Base-by-base conservation (phyloP, 345 rosid species). In the Gossypium bickii region DNA sequence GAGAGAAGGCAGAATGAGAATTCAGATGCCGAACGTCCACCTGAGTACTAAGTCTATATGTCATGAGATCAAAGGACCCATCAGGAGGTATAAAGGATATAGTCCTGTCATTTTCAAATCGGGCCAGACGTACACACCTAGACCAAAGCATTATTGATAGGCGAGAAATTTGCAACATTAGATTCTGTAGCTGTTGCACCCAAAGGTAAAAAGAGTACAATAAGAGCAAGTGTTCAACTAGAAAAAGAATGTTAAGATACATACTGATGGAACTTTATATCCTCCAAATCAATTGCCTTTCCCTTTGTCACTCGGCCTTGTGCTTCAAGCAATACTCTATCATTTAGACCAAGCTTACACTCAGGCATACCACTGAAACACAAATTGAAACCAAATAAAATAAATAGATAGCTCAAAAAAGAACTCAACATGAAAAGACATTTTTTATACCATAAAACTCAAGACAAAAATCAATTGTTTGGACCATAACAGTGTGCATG, bases 11-110 rank as follows among this genome's bases (percentile, higher is more conserved):
- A 22, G 2, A 72, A 43, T 8, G 25, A 71, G 7, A 5, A 24
- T 63, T 24, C n/a, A 48, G 27, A 51, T 20, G 75, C 69, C 71
- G 70, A 65, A 72, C 70, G 29, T 70, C 41, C 76, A 94, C 98
- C 98, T 94, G 97, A 67, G 97, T 92, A 77, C 92, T 92, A 74
- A 94, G 97, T 83, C 98, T 89, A 70, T 94, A 94, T 22, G 97
- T 92, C 98, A 94, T 94, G 72, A 94, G 89, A 80, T 94, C 98
- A 80, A 94, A 94, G 85, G 98, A 77, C 22, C 98, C 98, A 84
- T 94, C 98, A 16, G 98, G 98, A 45, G 98, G 98, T 81, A 94
- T 84, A 76, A 91, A 94, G 43, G 98, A 94, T 79, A 94, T 94
- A 10, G 97, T 94, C 74, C 98, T 81, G 77, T 94, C 98, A 82